These are phyloP conservation scores for Chytriomyces hyalinus DNA, from an alignment of 192 early-diverging fungal species.

Conservation along the genomic window DNA sequence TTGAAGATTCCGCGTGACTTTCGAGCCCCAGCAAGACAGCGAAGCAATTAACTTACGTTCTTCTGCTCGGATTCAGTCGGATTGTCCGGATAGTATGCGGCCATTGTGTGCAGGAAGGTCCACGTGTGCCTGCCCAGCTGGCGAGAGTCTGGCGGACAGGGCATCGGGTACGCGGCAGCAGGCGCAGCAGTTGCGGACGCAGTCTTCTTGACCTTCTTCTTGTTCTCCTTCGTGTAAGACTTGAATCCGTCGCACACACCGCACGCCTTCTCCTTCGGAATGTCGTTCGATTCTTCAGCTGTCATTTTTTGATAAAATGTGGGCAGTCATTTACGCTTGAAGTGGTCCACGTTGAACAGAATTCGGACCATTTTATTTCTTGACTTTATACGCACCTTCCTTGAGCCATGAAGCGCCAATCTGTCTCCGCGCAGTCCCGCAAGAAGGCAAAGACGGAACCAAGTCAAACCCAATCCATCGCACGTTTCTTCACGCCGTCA, in stretches of 20 bases:
- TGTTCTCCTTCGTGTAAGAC: slow-evolving; percentile 18
- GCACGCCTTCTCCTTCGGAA: slow-evolving; percentile 9
- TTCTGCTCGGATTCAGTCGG: slow-evolving; percentile 74
- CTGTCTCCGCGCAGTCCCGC: background rate
- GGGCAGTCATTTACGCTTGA: too few relatives aligned
- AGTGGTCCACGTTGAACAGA: too few relatives aligned
- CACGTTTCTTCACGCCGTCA: background rate
- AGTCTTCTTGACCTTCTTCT: slow-evolving; percentile 17
- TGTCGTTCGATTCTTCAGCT: too few relatives aligned
- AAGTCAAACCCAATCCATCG: background rate
- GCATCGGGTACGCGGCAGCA: background rate
- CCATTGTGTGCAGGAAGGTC: slow-evolving; percentile 98
- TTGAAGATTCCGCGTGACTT: too few relatives aligned
- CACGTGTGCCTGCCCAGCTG: slow-evolving; percentile 89
- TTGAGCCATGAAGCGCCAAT: background rate
- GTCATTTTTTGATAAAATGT: too few relatives aligned
- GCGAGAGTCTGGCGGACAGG: slow-evolving; percentile 82
- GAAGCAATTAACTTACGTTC: slow-evolving; percentile 60
- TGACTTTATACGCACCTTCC: too few relatives aligned
- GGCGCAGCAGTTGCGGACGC: background rate
- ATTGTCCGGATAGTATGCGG: slow-evolving; percentile 90
- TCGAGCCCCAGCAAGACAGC: too few relatives aligned
- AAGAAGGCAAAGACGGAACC: background rate
- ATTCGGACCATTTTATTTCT: too few relatives aligned
- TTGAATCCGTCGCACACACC: slow-evolving; percentile 39